A percentile compares a stretch with the other conserved stretches of the same genome.
Conservation (phyloP, 2,329 filamentous ascomycete genomes). For the Clonostachys rhizophaga region DNA sequence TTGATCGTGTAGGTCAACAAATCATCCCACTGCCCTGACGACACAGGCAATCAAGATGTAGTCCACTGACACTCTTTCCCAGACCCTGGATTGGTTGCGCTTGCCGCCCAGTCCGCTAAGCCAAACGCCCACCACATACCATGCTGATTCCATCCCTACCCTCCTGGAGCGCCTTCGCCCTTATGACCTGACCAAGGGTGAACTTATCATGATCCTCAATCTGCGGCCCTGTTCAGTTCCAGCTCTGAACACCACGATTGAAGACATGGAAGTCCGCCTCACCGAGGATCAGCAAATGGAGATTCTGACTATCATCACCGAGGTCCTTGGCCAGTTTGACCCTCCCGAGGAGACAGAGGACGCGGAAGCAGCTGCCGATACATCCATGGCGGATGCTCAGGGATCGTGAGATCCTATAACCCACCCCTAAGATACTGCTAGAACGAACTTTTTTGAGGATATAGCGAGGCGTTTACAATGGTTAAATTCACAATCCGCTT, state of each 20-base stretch:
- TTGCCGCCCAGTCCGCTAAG: slow-evolving; percentile 46
- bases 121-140: slow-evolving; percentile 48
- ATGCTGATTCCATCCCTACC: slow-evolving; percentile 40
- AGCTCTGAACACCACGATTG: slow-evolving; percentile 57
- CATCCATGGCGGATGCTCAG: not conserved
- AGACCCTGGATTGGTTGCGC: slow-evolving; percentile 2
- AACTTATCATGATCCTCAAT: slow-evolving; percentile 65
- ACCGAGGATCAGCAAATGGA: slow-evolving; percentile 52
- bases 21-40: not conserved
- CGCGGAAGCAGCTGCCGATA: slow-evolving; percentile 7
- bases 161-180: slow-evolving; percentile 51
- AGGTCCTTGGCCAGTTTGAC: slow-evolving; percentile 52
- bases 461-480: not conserved
- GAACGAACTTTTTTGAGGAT: too few species aligned
- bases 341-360: slow-evolving; percentile 3
- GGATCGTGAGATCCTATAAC: too few species aligned
- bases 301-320: slow-evolving; percentile 50
- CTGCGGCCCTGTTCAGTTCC: slow-evolving; percentile 53
- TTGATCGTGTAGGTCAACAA: slow-evolving; percentile 52
- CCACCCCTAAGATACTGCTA: too few species aligned
- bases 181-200: slow-evolving; percentile 62
- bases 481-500: not conserved
- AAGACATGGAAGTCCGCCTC: slow-evolving; percentile 61
- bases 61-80: not conserved
- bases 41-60: not conserved